A percentile compares a stretch with the other conserved stretches of the same genome.
Evolutionary conservation across 768 basidiomycete species (phyloP).

Genomic region (Tricholoma matsutake): DNA sequence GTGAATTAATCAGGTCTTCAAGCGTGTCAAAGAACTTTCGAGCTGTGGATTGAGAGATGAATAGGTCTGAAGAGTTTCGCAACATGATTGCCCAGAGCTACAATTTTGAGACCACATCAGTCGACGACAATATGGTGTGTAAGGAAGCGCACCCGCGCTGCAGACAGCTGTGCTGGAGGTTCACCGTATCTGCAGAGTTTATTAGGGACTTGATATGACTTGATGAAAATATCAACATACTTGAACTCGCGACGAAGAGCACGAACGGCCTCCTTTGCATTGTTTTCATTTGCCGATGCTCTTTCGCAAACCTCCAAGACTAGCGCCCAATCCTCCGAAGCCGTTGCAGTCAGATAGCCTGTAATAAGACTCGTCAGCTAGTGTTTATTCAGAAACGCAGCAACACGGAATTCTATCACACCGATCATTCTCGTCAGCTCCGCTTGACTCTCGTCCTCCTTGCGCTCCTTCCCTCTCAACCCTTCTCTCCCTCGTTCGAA

Average conservation of each 20-base stretch:
- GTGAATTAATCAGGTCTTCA: conserved; percentile 64
- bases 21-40: conserved; percentile 79
- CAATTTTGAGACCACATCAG: conserved; percentile 1
- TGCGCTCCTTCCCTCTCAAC: conserved; percentile 12
- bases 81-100: conserved; percentile 92
- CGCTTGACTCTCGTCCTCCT: conserved; percentile 10
- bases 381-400: neutral
- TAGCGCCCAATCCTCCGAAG: conserved; percentile 78
- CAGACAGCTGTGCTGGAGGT: conserved; percentile 70
- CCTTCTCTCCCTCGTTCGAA: conserved; percentile 8
- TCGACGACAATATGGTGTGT: neutral
- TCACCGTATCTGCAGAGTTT: conserved; percentile 57
- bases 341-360: conserved; percentile 76
- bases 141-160: conserved; percentile 56
- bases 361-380: neutral
- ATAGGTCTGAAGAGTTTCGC: conserved; percentile 70
- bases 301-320: conserved; percentile 86
- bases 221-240: conserved; percentile 30
- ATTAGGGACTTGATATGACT: conserved; percentile 2
- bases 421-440: conserved; percentile 20
- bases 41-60: conserved; percentile 65
- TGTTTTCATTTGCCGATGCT: conserved; percentile 65
- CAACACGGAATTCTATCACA: conserved; percentile 5
- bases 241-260: conserved; percentile 87
- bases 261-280: conserved; percentile 81